Evolutionary conservation across 139 green algal genomes (phyloP).

Genomic region (Picochlorum sp.): DNA sequence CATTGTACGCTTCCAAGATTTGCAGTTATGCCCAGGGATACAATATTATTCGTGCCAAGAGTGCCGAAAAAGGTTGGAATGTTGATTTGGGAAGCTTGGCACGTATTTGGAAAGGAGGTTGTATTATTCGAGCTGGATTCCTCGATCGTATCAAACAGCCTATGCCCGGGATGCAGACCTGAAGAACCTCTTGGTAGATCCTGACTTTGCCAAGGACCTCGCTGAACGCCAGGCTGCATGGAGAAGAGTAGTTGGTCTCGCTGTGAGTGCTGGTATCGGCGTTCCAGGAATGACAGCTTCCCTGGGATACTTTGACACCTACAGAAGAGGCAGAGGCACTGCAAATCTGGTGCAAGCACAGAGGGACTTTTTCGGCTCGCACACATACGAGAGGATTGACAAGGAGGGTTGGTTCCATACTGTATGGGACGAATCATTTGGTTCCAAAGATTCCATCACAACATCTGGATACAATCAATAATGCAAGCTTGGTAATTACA

Average conservation of each 20-base stretch:
- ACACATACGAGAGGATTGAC: slow-evolving; percentile 93
- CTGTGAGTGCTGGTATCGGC: slow-evolving; percentile 50
- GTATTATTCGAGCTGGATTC: slow-evolving; percentile 97
- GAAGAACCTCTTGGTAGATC: slow-evolving; percentile 81
- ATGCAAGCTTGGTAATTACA: not conserved
- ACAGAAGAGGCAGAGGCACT: slow-evolving; percentile 74
- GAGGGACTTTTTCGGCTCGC: slow-evolving; percentile 96
- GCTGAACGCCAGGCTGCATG: slow-evolving; percentile 65
- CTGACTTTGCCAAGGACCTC: slow-evolving; percentile 76
- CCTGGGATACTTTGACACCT: slow-evolving; percentile 96
- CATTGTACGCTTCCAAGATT: slow-evolving; percentile 86
- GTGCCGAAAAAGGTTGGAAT: slow-evolving; percentile 76
- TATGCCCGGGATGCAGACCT: slow-evolving; percentile 77
- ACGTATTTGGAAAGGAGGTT: slow-evolving; percentile 98
- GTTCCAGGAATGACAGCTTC: slow-evolving; percentile 79
- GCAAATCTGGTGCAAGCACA: slow-evolving; percentile 97
- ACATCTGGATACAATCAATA: slow-evolving; percentile 73
- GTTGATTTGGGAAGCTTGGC: slow-evolving; percentile 85
- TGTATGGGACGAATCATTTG: slow-evolving; percentile 73
- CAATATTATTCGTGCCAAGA: slow-evolving; percentile 98
- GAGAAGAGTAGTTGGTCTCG: slow-evolving; percentile 61
- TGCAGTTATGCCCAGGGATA: slow-evolving; percentile 95
- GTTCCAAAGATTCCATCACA: slow-evolving; percentile 84
- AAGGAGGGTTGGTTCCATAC: slow-evolving; percentile 82
- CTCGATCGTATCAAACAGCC: slow-evolving; percentile 89